Base-by-base conservation (phyloP, 2,329 filamentous ascomycete genomes). In the Xylogone sp. region DNA sequence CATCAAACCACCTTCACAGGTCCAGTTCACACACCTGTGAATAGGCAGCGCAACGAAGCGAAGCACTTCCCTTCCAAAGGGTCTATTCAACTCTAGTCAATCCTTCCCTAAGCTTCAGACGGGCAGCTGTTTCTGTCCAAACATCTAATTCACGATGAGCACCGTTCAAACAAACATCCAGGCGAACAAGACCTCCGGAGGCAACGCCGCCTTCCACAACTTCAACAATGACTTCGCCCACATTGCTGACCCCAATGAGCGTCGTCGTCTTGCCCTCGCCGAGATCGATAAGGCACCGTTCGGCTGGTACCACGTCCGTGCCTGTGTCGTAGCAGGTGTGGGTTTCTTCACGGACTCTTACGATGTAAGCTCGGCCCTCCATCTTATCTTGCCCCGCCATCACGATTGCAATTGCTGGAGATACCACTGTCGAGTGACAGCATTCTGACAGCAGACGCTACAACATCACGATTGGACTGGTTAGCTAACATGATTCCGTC, bases 271-370 rank as follows among this genome's bases (percentile, higher is more conserved):
- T 27, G 89, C 89, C 42, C 84, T 94, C 48, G 87, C 87, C 34
- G 86, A 92, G 70, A 86, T 93, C 60, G 88, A 93, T 73, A 86
- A 86, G 72, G 88, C 87, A 9, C 84, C 84, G 3, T 92, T 93
- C 55, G 86, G 88, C 63, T 93, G 88, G 88, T 90, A 91, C 66
- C 89, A 94, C 65, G 81, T 92, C 53, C 81, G 88, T 42, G 86
- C 88, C 52, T 81, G 88, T 49, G 72, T 88, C 8, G 88, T 93
- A 21, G 88, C 88, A 24, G 89, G 90, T 62, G 86, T 93, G 55
- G 90, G 89, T 60, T 94, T 95, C 81, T 94, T 94, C 71, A 93
- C 89, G 16, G 90, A 93, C 66, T 87, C 87, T 39, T 93, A 92
- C 70, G 85, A 88, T 65, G 89, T 91, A 72, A 39, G 34, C 34